Evolutionary conservation across 2,329 filamentous ascomycete species (phyloP), one percentile per base, ranked within the genome.

Genomic region (Colletotrichum cereale): DNA sequence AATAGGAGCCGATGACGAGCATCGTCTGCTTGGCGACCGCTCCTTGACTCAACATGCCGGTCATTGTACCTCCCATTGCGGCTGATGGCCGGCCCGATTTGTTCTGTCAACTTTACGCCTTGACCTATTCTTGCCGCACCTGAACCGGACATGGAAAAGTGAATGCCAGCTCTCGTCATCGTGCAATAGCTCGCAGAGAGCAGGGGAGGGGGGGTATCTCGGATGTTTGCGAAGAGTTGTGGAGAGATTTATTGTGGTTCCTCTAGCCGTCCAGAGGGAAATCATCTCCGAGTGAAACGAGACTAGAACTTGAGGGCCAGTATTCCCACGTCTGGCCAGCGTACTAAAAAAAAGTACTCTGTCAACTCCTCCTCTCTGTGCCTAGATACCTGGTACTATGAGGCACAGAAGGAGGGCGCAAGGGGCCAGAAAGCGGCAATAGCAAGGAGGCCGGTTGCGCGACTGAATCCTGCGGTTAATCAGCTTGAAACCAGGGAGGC

Each of bases 261-360:
- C 64, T 60, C 21, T 24, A 5, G 14, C 42, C 29, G 29, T 48
- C 40, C 24, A 36, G 67, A 50, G 26, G 47, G 55, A 29, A 65
- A 71, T 71, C 63, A 71, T 71, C 53, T 71, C 67, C 67, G 56
- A 52, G 26, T 71, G 67, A 71, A 71, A 71, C 67, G 57, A 24
- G 67, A 42, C 67, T 52, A 71, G 50, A 62, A 52, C 67, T 67
- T 50, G 63, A 56, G 55, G 40, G 29, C 40, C 57, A 47, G 21
- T 34, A 53, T 7, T 40, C 6, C 40, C 7, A 5, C 6, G 26
- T 31, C 4, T 26, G 40, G 57, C 8, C 8, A 0, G 21, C 42
- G 21, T n/a, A 24, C 53, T 55, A 36, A 40, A 48, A 21, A 64
- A 40, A 11, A 56, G n/a, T n/a, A 56, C 50, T 66, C 34, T 40